Conservation (phyloP, 176 grass and related monocot species). For the Musa beccarii region DNA sequence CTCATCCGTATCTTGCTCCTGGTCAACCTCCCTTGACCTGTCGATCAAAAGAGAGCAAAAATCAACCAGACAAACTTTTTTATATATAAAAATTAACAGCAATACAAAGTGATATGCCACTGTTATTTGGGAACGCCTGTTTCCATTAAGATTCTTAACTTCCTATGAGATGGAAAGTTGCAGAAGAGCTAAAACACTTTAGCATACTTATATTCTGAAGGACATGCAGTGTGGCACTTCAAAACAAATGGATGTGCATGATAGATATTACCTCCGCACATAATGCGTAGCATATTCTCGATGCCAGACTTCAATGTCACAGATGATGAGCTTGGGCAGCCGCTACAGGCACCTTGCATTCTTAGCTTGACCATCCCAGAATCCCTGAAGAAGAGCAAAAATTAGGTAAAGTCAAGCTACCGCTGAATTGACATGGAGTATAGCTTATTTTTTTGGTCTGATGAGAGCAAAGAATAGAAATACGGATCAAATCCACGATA, state of each 20-base stretch:
- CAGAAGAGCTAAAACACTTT: no score
- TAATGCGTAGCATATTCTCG: slow-evolving; percentile 99
- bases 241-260: neutral
- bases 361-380: slow-evolving; percentile 75
- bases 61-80: neutral
- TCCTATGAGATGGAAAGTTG: neutral
- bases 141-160: neutral
- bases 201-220: no score
- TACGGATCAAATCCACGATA: slow-evolving; percentile 83
- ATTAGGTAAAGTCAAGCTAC: slow-evolving; percentile 7
- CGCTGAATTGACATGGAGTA: neutral
- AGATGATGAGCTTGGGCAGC: slow-evolving; percentile 92
- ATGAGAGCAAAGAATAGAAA: slow-evolving; percentile 1
- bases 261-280: slow-evolving; percentile 59
- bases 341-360: slow-evolving; percentile 98
- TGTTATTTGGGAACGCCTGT: neutral
- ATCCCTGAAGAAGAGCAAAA: slow-evolving; percentile 45
- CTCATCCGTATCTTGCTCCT: slow-evolving; percentile 70
- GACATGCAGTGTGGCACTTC: no score
- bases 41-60: neutral
- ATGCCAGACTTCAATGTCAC: slow-evolving; percentile 96
- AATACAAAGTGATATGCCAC: neutral
- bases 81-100: no score
- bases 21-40: slow-evolving; percentile 92
- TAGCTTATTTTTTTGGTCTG: neutral